Evolutionary conservation across 139 green algal genomes (phyloP).

Genomic region (Nannochloris sp.): DNA sequence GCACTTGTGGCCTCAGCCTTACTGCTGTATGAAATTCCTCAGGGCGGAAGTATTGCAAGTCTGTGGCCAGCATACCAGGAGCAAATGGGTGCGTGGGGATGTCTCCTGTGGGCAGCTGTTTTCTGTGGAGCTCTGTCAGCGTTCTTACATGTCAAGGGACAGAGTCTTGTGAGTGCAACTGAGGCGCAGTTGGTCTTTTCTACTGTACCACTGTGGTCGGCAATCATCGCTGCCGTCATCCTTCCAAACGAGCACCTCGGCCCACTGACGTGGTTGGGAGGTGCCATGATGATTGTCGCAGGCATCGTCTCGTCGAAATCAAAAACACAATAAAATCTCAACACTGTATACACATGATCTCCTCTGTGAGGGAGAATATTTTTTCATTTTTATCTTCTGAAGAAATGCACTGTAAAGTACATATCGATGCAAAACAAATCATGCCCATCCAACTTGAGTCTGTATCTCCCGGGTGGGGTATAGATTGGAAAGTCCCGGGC

Average conservation of each 20-base stretch:
- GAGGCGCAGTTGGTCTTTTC: conserved; percentile 23
- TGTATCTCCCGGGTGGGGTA: conserved; percentile 7
- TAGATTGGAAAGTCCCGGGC: not conserved
- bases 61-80: not conserved
- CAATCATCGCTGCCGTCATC: conserved; percentile 6
- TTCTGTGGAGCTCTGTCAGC: conserved; percentile 13
- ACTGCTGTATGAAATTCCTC: not conserved
- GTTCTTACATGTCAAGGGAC: conserved; percentile 24
- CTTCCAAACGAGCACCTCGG: conserved; percentile 15
- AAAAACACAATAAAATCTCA: not conserved
- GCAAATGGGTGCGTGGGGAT: conserved; percentile 1
- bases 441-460: not conserved
- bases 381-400: not conserved
- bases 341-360: too few relatives aligned
- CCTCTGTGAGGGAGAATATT: too few relatives aligned
- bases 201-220: conserved; percentile 15
- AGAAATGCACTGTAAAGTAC: not conserved
- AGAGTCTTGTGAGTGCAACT: conserved; percentile 17
- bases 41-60: not conserved
- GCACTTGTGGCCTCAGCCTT: not conserved
- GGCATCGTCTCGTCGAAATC: not conserved
- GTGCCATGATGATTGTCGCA: conserved; percentile 10
- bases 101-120: conserved; percentile 11
- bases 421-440: conserved; percentile 9
- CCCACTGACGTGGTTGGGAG: conserved; percentile 9